Conservation (phyloP, 1,284 basidiomycete genomes). For the Stereum hirsutum region DNA sequence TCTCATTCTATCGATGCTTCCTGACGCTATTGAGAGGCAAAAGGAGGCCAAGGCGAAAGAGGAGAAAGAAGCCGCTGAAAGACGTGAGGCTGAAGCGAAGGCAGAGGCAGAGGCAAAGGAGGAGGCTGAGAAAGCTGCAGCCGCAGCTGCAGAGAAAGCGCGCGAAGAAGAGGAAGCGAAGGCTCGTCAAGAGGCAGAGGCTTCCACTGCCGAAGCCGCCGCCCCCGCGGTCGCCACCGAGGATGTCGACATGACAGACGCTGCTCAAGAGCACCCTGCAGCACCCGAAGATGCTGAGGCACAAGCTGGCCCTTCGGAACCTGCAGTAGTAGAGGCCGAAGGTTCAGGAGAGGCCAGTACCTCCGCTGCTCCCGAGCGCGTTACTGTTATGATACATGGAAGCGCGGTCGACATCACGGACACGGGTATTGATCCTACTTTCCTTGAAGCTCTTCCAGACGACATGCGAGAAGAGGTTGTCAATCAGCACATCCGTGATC, state of each 20-base stretch:
- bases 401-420: slow-evolving; percentile 97
- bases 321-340: slow-evolving; percentile 16
- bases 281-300: slow-evolving; percentile 15
- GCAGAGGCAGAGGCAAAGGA: slow-evolving; percentile 23
- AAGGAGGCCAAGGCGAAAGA: slow-evolving; percentile 38
- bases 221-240: background rate
- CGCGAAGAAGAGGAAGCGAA: slow-evolving; percentile 15
- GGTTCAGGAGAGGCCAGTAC: slow-evolving; percentile 19
- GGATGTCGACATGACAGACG: slow-evolving; percentile 27
- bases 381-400: slow-evolving; percentile 87
- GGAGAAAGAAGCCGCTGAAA: slow-evolving; percentile 26
- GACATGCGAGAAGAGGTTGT: slow-evolving; percentile 99
- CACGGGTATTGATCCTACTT: slow-evolving; percentile 96
- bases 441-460: slow-evolving; percentile 95
- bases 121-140: slow-evolving; percentile 14
- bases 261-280: slow-evolving; percentile 20
- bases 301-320: slow-evolving; percentile 11
- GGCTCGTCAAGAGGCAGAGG: slow-evolving; percentile 8
- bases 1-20: slow-evolving; percentile 72
- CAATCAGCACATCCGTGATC: slow-evolving; percentile 94
- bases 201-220: background rate
- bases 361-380: slow-evolving; percentile 38
- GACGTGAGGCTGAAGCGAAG: slow-evolving; percentile 30
- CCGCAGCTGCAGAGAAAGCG: slow-evolving; percentile 13
- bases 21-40: slow-evolving; percentile 57